Conservation (phyloP, 805 yeast genomes). For the Starmerella bombi region DNA sequence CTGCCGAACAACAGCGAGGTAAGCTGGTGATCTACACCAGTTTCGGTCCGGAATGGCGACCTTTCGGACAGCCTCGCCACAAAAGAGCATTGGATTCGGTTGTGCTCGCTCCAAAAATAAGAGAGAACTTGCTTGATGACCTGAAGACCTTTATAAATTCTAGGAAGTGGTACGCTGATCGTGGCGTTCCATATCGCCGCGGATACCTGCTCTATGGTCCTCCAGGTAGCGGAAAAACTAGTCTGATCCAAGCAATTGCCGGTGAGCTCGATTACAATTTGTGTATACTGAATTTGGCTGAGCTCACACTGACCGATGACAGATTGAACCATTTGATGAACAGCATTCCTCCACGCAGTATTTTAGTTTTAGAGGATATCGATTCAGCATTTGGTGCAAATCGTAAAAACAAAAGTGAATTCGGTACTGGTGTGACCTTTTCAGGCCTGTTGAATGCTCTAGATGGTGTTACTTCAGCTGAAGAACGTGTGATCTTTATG, state of each 20-base stretch:
- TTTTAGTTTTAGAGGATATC: constrained; percentile 76
- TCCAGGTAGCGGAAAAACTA: constrained; percentile 94
- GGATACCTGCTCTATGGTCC: constrained; percentile 93
- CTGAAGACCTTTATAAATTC: constrained; percentile 65
- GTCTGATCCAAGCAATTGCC: constrained; percentile 91
- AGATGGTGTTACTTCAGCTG: constrained; percentile 96
- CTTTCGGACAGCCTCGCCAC: constrained; percentile 88
- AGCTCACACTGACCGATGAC: constrained; percentile 85
- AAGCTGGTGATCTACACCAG: constrained; percentile 87
- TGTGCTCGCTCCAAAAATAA: constrained; percentile 63
- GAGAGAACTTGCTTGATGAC: constrained; percentile 52
- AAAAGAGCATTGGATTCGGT: constrained; percentile 79
- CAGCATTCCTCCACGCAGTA: constrained; percentile 81
- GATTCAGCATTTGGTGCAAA: constrained; percentile 82
- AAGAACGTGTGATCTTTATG: constrained; percentile 93
- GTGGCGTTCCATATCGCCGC: constrained; percentile 96
- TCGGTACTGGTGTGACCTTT: constrained; percentile 89
- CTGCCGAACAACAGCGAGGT: constrained; percentile 73
- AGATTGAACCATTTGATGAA: constrained; percentile 90
- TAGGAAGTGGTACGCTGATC: constrained; percentile 82
- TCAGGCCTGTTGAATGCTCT: constrained; percentile 86
- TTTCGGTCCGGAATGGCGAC: constrained; percentile 98
- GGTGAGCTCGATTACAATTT: constrained; percentile 93
- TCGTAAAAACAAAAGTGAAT: constrained; percentile 60
- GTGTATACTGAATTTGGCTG: constrained; percentile 82